Percentiles rank a stretch among this genome's conserved stretches.
These are phyloP conservation scores for Cyberlindnera mrakii DNA, from an alignment of 805 yeast genomes.

Conservation along the genomic window DNA sequence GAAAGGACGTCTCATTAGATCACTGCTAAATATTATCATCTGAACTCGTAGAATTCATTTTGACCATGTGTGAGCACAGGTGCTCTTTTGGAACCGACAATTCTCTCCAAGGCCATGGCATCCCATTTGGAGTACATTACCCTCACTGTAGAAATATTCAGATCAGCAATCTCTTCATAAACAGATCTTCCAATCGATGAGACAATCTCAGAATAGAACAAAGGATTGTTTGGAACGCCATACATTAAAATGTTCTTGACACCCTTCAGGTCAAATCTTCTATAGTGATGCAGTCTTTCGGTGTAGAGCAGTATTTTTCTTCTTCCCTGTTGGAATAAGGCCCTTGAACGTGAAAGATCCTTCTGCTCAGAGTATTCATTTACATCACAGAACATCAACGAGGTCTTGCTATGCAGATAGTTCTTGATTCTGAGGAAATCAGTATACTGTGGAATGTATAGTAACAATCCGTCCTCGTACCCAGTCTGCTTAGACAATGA, in stretches of 20 bases:
- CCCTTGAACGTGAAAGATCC: conserved; percentile 65
- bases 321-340: conserved; percentile 58
- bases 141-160: conserved; percentile 52
- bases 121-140: conserved; percentile 76
- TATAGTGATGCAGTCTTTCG: conserved; percentile 88
- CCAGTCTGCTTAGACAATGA: conserved; percentile 54
- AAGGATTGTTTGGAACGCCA: conserved; percentile 79
- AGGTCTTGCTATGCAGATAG: conserved; percentile 49
- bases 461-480: conserved; percentile 66
- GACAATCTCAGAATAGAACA: conserved; percentile 73
- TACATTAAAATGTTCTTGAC: conserved; percentile 79
- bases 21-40: conserved; percentile 10
- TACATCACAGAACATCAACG: conserved; percentile 58
- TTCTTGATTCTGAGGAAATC: conserved; percentile 79
- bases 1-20: too few species aligned
- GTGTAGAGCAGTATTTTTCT: conserved; percentile 77
- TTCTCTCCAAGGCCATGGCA: conserved; percentile 66
- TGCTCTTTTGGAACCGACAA: conserved; percentile 75
- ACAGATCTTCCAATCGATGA: conserved; percentile 58
- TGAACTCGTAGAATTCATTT: conserved; percentile 72
- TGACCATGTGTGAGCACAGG: conserved; percentile 63
- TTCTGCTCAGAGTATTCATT: conserved; percentile 79
- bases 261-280: conserved; percentile 80
- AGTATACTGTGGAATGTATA: conserved; percentile 80
- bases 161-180: conserved; percentile 44